phyloP scores from a whole-genome alignment of 2,329 filamentous ascomycete species.

The Paramyrothecium roridum region DNA sequence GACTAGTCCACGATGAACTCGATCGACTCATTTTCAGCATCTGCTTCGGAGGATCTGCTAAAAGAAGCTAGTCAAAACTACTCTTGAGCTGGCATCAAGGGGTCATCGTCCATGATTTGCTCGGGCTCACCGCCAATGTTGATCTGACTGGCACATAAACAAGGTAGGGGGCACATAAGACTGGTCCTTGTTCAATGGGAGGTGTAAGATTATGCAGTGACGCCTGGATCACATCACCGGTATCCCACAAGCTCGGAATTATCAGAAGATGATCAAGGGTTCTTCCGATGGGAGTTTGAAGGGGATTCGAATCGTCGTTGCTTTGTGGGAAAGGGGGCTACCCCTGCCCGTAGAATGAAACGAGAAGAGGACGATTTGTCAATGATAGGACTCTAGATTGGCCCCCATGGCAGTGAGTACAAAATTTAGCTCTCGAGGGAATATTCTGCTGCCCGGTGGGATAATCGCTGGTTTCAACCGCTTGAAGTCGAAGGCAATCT shows the following conservation, averaged over 20 bases:
- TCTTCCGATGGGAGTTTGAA: background rate
- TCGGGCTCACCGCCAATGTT: background rate
- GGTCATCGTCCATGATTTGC: background rate
- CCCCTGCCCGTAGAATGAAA: background rate
- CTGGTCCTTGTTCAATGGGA: background rate
- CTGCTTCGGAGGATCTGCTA: background rate
- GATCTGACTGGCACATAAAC: background rate
- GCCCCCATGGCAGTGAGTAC: background rate
- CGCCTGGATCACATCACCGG: background rate
- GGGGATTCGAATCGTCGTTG: background rate
- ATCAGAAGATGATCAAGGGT: background rate
- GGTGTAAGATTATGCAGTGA: background rate
- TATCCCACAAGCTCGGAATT: background rate
- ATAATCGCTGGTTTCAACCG: background rate
- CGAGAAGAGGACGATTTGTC: background rate
- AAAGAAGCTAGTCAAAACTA: background rate
- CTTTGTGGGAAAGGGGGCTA: background rate
- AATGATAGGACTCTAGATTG: background rate
- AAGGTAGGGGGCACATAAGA: background rate
- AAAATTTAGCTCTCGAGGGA: background rate
- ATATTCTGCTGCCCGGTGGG: background rate
- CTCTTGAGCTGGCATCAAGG: background rate
- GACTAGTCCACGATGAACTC: background rate
- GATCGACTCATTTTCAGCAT: background rate
- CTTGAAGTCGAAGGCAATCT: background rate